phyloP scores from a whole-genome alignment of 23 red algal species.

The Gracilaria gracilis region DNA sequence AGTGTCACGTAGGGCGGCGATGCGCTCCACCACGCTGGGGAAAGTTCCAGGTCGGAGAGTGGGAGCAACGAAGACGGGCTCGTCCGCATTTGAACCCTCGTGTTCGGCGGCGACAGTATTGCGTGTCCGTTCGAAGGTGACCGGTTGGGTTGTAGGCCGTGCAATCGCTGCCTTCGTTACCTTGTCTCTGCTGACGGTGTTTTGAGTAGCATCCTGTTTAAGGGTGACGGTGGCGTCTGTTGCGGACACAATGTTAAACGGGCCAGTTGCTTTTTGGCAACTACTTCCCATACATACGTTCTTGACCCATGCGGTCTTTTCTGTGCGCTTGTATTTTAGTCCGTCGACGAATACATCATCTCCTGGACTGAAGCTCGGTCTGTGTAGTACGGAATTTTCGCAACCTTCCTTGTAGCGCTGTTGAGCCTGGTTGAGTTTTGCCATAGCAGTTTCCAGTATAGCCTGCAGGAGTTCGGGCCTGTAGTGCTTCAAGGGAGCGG shows the following conservation, averaged over 20 bases:
- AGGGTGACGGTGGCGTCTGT: background rate
- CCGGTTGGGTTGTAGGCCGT: background rate
- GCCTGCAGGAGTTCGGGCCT: too few relatives aligned
- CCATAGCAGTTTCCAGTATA: too few relatives aligned
- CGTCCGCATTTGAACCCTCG: too few relatives aligned
- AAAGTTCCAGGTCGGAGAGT: too few relatives aligned
- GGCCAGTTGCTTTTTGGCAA: background rate
- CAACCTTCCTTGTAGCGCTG: too few relatives aligned
- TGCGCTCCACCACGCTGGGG: background rate
- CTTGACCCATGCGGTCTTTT: background rate
- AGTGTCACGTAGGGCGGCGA: background rate
- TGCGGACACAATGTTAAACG: background rate
- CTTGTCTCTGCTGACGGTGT: background rate
- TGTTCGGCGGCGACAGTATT: too few relatives aligned
- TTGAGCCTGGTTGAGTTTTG: too few relatives aligned
- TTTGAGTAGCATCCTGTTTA: background rate
- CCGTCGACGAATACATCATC: slow-evolving; percentile 23
- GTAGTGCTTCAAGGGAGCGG: background rate
- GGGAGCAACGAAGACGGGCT: too few relatives aligned
- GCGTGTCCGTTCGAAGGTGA: too few relatives aligned
- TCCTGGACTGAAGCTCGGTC: background rate
- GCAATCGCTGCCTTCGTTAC: background rate
- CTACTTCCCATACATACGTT: background rate
- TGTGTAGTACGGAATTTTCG: slow-evolving; percentile 17
- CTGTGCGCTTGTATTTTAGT: background rate